Conservation (phyloP, 177 flowering plant species). For the Vitis hybrid region DNA sequence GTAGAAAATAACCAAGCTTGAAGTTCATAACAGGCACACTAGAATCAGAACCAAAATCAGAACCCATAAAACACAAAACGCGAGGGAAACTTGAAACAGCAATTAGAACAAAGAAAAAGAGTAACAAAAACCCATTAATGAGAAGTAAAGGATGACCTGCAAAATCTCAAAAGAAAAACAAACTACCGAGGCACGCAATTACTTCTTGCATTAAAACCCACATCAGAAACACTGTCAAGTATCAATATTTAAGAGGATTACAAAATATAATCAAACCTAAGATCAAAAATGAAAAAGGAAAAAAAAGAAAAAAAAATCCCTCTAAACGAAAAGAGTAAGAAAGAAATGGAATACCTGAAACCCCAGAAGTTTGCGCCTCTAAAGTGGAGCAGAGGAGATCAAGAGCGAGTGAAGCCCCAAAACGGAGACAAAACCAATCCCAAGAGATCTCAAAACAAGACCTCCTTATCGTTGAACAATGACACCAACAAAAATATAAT, state of each 20-base stretch:
- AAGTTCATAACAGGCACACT: too few relatives aligned
- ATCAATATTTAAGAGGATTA: background rate
- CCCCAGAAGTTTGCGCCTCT: slow-evolving; percentile 3
- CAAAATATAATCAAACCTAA: background rate
- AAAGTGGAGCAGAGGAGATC: slow-evolving; percentile 7
- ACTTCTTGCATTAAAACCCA: background rate
- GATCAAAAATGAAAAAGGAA: background rate
- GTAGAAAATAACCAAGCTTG: too few relatives aligned
- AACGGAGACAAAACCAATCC: slow-evolving; percentile 26
- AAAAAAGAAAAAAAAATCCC: background rate
- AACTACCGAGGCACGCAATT: too few relatives aligned
- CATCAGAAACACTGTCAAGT: background rate
- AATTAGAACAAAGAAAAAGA: too few relatives aligned
- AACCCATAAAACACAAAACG: too few relatives aligned
- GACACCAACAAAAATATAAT: slow-evolving; percentile 18
- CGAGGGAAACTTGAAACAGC: too few relatives aligned
- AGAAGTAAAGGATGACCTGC: too few relatives aligned
- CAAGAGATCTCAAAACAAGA: slow-evolving; percentile 21
- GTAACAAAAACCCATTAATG: too few relatives aligned
- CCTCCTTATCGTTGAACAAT: slow-evolving; percentile 27
- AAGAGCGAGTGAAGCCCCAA: slow-evolving; percentile 5
- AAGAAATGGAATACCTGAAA: slow-evolving; percentile 18
- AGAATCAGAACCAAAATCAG: too few relatives aligned
- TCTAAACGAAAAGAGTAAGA: background rate
- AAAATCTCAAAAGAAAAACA: too few relatives aligned